phyloP scores from a whole-genome alignment of 176 grass and related monocot species.

The Aegilops bicornis region DNA sequence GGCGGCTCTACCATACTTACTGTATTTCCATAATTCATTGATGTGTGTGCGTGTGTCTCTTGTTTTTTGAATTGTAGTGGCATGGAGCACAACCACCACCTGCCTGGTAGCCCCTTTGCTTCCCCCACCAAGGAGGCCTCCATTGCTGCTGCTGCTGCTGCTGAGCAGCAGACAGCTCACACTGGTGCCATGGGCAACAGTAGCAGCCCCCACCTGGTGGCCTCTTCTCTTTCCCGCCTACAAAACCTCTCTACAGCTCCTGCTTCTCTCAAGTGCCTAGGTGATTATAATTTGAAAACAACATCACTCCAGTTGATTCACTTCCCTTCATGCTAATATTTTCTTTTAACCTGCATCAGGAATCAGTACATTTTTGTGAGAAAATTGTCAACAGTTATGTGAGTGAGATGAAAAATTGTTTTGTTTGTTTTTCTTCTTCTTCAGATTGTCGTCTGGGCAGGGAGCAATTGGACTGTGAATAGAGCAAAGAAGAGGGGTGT shows the following conservation, averaged over 20 bases:
- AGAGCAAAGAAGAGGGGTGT: conserved; percentile 1
- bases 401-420: neutral
- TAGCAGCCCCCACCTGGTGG: conserved; percentile 34
- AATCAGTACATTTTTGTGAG: neutral
- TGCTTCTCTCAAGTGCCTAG: conserved; percentile 88
- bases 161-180: conserved; percentile 27
- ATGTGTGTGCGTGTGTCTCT: conserved; percentile 25
- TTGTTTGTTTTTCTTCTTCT: neutral
- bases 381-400: neutral
- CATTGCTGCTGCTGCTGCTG: conserved; percentile 24
- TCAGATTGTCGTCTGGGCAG: conserved; percentile 73
- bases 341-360: too few relatives aligned
- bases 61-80: conserved; percentile 49
- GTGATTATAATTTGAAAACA: conserved; percentile 29
- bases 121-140: conserved; percentile 69
- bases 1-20: neutral
- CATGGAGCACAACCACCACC: conserved; percentile 70
- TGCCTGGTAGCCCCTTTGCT: conserved; percentile 73
- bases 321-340: neutral
- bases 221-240: conserved; percentile 52
- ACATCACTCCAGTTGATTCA: neutral
- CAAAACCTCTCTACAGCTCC: conserved; percentile 57
- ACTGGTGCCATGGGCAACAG: conserved; percentile 19
- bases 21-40: conserved; percentile 30
- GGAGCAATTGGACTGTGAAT: conserved; percentile 88